These are phyloP conservation scores for Mikania micrantha DNA, from an alignment of 129 eudicot genomes.

Conservation along the genomic window DNA sequence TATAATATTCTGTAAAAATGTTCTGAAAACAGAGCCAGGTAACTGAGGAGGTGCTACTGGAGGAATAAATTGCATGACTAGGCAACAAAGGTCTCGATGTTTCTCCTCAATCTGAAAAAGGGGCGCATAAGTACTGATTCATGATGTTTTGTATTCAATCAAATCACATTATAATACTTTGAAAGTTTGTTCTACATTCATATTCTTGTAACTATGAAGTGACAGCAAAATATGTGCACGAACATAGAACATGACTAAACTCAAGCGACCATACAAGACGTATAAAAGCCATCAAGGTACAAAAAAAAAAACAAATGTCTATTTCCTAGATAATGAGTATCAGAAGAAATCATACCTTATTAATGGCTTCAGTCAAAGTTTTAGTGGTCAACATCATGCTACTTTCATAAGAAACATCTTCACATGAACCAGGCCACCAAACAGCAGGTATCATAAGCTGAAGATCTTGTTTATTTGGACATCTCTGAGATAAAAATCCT, in stretches of 20 bases:
- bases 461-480: constrained; percentile 90
- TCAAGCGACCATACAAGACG: background rate
- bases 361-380: constrained; percentile 71
- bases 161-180: background rate
- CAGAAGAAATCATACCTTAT: constrained; percentile 55
- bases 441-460: constrained; percentile 84
- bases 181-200: background rate
- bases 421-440: constrained; percentile 99
- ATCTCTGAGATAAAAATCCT: constrained; percentile 77
- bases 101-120: constrained; percentile 90
- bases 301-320: background rate
- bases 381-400: constrained; percentile 84
- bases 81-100: constrained; percentile 87
- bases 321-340: background rate
- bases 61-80: constrained; percentile 88
- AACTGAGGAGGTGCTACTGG: constrained; percentile 81
- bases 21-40: constrained; percentile 89
- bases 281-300: background rate
- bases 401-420: constrained; percentile 75
- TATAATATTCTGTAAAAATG: constrained; percentile 63
- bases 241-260: background rate
- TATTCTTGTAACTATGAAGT: background rate
- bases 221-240: background rate
- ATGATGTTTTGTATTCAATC: background rate
- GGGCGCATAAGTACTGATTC: background rate